Evolutionary conservation across 345 rosid species (phyloP), one percentile per base, ranked within the genome.

Genomic region (Populus tremula): DNA sequence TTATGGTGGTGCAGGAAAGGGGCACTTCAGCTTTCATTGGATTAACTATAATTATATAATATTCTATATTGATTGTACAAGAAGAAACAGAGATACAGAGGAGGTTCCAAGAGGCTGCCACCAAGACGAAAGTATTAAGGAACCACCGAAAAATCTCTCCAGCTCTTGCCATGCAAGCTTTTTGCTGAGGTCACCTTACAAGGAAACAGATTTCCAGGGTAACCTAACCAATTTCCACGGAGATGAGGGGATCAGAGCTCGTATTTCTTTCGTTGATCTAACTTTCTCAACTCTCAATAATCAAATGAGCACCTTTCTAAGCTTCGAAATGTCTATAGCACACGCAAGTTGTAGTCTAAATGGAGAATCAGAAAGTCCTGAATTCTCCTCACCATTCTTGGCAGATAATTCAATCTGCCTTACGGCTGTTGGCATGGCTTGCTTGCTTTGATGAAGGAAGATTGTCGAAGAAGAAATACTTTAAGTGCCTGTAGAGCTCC

Each of bases 401-500:
- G 73, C 75, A 8, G 33, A 13, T 39, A 76, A 75, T 76, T 84
- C 78, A 90, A 76, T 83, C 87, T 27, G 33, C 75, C 73, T 83
- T 84, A 64, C 13, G 4, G 45, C 82, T 85, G 62, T 82, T 87
- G 62, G 73, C 71, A 81, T 85, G 76, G 70, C 59, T 76, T 39
- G 11, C 79, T 23, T 73, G 67, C 70, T 78, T 82, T 70, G 84
- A 65, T n/a, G 78, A 70, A 45, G 82, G 78, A n/a, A 68, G 82
- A 23, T 76, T 80, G 67, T 86, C 88, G 21, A 79, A 64, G 27
- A 94, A 92, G 88, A 91, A 94, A 73, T 89, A 83, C 53, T 88
- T 91, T 80, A 91, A 69, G 82, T 81, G 89, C 83, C 87, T 91
- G 81, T 63, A 81, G 81, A 91, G 78, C 76, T 90, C 94, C 77